Conservation (phyloP, 495 filamentous ascomycete genomes). For the Glutinoglossum americanum region DNA sequence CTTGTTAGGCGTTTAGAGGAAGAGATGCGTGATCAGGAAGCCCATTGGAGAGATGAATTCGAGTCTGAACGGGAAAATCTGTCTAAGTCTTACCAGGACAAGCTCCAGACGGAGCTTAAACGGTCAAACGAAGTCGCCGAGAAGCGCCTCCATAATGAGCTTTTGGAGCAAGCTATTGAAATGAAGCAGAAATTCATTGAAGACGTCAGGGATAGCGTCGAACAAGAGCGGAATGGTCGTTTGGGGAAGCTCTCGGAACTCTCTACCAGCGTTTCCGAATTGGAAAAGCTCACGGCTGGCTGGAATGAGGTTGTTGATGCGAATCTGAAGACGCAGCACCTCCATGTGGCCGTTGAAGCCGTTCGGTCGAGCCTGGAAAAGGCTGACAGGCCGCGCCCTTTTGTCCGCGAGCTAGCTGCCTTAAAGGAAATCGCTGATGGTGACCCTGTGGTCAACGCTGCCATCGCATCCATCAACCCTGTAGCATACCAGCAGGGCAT, state of each 20-base stretch:
- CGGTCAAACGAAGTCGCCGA: constrained; percentile 54
- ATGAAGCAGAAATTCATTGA: constrained; percentile 65
- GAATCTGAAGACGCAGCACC: constrained; percentile 82
- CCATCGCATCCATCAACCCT: constrained; percentile 86
- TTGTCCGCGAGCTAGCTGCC: constrained; percentile 75
- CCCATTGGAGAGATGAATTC: constrained; percentile 67
- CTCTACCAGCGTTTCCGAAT: constrained; percentile 46
- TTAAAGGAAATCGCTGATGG: constrained; percentile 75
- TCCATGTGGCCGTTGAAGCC: constrained; percentile 85
- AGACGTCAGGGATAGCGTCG: constrained; percentile 61
- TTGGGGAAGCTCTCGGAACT: constrained; percentile 70
- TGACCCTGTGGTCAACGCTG: constrained; percentile 67
- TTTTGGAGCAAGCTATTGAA: constrained; percentile 76
- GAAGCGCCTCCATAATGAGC: constrained; percentile 57
- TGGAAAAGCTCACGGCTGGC: constrained; percentile 63
- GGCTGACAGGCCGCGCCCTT: constrained; percentile 52
- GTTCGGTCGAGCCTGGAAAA: constrained; percentile 64
- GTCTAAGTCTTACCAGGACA: constrained; percentile 49
- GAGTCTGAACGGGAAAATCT: constrained; percentile 70
- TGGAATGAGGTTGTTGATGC: constrained; percentile 75
- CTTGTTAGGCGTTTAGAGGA: constrained; percentile 47
- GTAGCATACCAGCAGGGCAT: constrained; percentile 83
- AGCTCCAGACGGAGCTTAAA: constrained; percentile 53
- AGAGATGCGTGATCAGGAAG: constrained; percentile 52
- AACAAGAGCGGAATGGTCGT: constrained; percentile 70